Base-by-base conservation (phyloP, 352 stramenopile species). In the Phytophthora colocasiae region DNA sequence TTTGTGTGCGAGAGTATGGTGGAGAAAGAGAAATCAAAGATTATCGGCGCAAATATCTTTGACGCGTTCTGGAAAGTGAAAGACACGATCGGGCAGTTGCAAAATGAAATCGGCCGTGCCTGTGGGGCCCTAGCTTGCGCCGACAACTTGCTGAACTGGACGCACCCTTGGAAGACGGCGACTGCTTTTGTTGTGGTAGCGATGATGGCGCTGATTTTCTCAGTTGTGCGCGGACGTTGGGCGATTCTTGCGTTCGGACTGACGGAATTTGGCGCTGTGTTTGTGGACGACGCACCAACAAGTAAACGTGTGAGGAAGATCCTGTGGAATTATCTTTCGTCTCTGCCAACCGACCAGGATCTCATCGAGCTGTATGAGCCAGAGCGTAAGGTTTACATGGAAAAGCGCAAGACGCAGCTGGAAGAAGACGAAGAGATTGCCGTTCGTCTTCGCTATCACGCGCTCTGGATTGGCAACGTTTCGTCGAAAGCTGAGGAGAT, bases 121-220 rank as follows among this genome's bases (percentile, higher is more conserved):
- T 96, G 87, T 32, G 85, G 84, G n/a, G 84, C 80, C 12, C 62
- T 93, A 47, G 84, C 87, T 2, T 88, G 79, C 6, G 80, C 83
- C 9, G 83, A 96, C n/a, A 94, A 94, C 52, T 46, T 96, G 8
- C 78, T 96, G 56, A 96, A 96, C 71, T 96, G 87, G 87, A 92
- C 87, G 22, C 87, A 96, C 51, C 87, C 87, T 26, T 96, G 87
- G 87, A 96, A 96, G 57, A 93, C 87, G 39, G 85, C 72, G 8
- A 68, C 83, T 0, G 81, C 87, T 29, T 90, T 94, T 29, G 62
- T 58, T 9, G 70, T 76, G 9, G 71, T 93, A 4, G 61, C 83
- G 2, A 58, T 81, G 39, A 73, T 75, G 31, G 63, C 77, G 11
- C 27, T 94, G 3, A 56, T 96, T 15, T 89, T 91, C 34, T 87